Evolutionary conservation across 441 rosid genomes (phyloP).

Genomic region (Pelargonium australe): DNA sequence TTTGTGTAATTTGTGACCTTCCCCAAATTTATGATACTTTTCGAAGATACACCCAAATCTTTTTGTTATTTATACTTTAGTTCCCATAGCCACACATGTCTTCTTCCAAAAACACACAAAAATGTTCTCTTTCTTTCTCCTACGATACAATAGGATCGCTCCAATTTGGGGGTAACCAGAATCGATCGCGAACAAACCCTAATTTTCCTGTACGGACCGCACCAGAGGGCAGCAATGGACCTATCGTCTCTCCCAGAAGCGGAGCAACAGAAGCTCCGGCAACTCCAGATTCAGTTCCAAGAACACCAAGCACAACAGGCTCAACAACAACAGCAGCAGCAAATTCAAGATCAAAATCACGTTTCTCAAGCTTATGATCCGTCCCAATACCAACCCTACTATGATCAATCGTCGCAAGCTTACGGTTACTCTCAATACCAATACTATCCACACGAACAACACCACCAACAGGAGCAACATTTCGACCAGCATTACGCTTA

Average conservation of each 20-base stretch:
- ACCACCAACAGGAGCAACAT: constrained; percentile 6
- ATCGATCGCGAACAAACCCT: not conserved
- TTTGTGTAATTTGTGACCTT: too few relatives aligned
- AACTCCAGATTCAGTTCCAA: constrained; percentile 9
- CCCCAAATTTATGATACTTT: too few relatives aligned
- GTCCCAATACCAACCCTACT: not conserved
- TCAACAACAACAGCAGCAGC: constrained; percentile 8
- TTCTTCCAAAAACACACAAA: too few relatives aligned
- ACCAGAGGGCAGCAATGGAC: constrained; percentile 13
- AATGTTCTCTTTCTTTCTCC: not conserved
- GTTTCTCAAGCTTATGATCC: constrained; percentile 11
- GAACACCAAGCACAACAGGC: constrained; percentile 9
- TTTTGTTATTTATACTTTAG: too few relatives aligned
- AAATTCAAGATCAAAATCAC: constrained; percentile 14
- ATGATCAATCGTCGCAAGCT: constrained; percentile 8
- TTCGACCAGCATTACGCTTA: constrained; percentile 13
- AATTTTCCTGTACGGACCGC: not conserved
- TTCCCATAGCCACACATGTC: too few relatives aligned
- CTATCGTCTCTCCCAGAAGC: constrained; percentile 19
- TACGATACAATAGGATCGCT: not conserved
- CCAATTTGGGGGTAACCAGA: constrained; percentile 2
- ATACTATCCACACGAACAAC: constrained; percentile 12
- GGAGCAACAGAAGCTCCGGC: constrained; percentile 4
- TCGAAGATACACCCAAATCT: too few relatives aligned
- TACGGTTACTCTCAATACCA: constrained; percentile 17